These are phyloP conservation scores for Musa balbisiana DNA, from an alignment of 202 grass and related monocot species.

Conservation along the genomic window DNA sequence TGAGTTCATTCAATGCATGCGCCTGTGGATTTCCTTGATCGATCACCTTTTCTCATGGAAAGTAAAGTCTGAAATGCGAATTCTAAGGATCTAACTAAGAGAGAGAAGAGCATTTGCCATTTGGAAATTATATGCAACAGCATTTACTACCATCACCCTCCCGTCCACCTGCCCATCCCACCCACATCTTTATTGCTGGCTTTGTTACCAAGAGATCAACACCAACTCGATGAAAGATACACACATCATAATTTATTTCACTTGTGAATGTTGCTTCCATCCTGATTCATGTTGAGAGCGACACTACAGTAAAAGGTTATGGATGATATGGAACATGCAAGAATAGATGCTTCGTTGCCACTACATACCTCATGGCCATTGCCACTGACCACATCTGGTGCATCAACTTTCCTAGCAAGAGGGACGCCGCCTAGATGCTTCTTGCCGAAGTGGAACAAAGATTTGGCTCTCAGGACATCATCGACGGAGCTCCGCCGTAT, in stretches of 20 bases:
- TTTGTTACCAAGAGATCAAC: no score
- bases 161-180: not conserved
- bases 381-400: conserved; percentile 74
- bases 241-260: no score
- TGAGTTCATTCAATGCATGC: conserved; percentile 31
- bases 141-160: not conserved
- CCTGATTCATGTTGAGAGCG: no score
- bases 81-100: not conserved
- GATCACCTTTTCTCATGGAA: no score
- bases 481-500: conserved; percentile 54
- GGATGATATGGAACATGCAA: no score
- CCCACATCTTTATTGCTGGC: conserved; percentile 1
- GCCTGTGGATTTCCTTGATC: no score
- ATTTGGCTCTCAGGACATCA: conserved; percentile 59
- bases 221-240: no score
- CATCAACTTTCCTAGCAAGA: conserved; percentile 30
- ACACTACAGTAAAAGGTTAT: no score
- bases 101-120: no score
- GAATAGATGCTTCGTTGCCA: no score
- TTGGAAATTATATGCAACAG: not conserved
- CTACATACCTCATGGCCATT: conserved; percentile 75
- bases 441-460: conserved; percentile 66
- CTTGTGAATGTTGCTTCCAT: no score
- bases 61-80: not conserved
- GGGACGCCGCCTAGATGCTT: conserved; percentile 21